Evolutionary conservation across 2,329 filamentous ascomycete species (phyloP), one percentile per base, ranked within the genome.

Genomic region (Verticillium longisporum): DNA sequence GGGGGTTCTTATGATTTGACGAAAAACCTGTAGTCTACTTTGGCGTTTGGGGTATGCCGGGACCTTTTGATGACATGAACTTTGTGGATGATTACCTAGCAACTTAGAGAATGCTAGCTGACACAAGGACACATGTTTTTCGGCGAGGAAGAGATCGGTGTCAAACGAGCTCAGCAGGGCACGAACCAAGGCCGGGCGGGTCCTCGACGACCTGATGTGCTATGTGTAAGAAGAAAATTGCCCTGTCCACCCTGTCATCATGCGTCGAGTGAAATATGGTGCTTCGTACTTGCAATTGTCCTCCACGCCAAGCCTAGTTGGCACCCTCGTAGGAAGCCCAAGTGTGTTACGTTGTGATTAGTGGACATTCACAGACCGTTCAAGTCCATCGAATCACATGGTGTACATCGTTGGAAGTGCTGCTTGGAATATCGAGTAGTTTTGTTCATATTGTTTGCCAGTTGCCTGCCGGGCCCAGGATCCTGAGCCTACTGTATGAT

Each of bases 1-100:
- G 45, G 32, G 26, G 26, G 26, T 4, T 26, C 26, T 54, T 55
- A 59, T 31, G 53, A 60, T 37, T 14, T 21, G 57, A 34, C 53
- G 34, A 36, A 41, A 26, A 36, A 34, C 50, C 37, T 56, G 33
- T 41, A 60, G n/a, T 21, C 7, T 50, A 26, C 18, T n/a, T 54
- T 7, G 60, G 61, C 60, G 61, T 63, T 62, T 53, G 36, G 26
- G 37, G 57, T 32, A 45, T 18, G 6, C 45, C 4, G 21, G 45
- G 18, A 7, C n/a, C 18, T 50, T n/a, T 9, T 6, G 45, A 45
- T 45, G 45, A 21, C 4, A 50, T 50, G 45, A 13, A 26, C 45
- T 10, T 26, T n/a, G 38, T 14, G 15, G 6, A 45, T n/a, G 5
- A 14, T n/a, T 45, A 45, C 14, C 10, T 6, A 45, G 7, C 15